A percentile compares a stretch with the other conserved stretches of the same genome.
Evolutionary conservation across 179 eudicot genomes (phyloP).

Genomic region (Beta lomatogona): DNA sequence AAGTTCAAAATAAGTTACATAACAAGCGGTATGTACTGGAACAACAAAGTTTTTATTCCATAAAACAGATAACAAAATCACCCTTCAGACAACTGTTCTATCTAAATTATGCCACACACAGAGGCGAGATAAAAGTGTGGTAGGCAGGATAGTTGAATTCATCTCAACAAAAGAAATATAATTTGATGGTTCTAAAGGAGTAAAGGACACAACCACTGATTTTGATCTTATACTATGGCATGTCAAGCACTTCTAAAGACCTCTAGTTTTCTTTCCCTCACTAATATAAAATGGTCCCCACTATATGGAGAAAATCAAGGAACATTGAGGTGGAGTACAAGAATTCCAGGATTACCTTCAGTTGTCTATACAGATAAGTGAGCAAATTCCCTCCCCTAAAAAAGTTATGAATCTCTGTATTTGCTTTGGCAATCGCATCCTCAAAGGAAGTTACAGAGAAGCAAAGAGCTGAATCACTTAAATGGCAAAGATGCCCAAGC

Average conservation of each 20-base stretch:
- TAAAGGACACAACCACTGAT: not conserved
- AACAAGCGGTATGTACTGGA: no score
- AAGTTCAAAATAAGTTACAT: no score
- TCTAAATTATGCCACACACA: not conserved
- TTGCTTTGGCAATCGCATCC: constrained; percentile 48
- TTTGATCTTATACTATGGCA: not conserved
- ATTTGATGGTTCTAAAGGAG: not conserved
- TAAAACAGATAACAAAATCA: not conserved
- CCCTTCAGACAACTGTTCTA: not conserved
- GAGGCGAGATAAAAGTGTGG: not conserved
- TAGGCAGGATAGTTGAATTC: not conserved
- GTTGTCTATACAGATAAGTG: constrained; percentile 65
- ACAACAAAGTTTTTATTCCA: no score
- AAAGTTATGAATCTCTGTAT: constrained; percentile 49
- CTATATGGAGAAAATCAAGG: constrained; percentile 4
- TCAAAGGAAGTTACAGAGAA: constrained; percentile 52
- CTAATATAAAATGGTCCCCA: not conserved
- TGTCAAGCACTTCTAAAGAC: not conserved
- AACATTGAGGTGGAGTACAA: not conserved
- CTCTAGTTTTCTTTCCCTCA: not conserved
- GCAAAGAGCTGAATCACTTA: constrained; percentile 46
- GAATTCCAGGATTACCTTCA: constrained; percentile 53
- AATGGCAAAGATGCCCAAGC: constrained; percentile 71
- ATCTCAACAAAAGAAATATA: not conserved
- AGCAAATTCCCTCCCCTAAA: constrained; percentile 84